Base-by-base conservation (phyloP, 73 alveolate species). In the Paraurostyla sp. region DNA sequence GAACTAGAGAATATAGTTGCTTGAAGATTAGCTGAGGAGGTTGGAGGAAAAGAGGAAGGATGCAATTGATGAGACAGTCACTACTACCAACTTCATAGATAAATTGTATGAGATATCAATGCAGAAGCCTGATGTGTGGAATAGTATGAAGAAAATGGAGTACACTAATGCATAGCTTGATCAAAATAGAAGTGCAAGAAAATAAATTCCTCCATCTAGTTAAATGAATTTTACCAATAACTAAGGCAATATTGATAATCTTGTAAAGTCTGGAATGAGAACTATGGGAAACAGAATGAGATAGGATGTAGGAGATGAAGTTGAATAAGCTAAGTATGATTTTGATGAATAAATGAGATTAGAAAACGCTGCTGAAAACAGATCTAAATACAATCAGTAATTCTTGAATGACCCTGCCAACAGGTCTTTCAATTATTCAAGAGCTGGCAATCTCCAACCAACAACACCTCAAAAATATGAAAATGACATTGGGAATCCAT, bases 81-180 rank as follows among this genome's bases (percentile, higher is more conserved):
- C 80, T 16, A 9, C 80, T 4, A 62, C 46, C 32, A 9, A 62
- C 51, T 62, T 62, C 20, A 4, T 62, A 6, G 51, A 29, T 32
- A 62, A 62, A 32, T 50, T 62, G 9, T 50, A 62, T 62, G 51
- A 29, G 16, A 27, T 62, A 4, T 29, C 80, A 62, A 62, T 62
- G 80, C 18, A 62, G 51, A 62, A 62, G 27, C 80, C 80, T 32
- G 80, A 62, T 27, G 25, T 62, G 4, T 62, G 80, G 80, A 62
- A 62, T 32, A 15, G 30, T 27, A 6, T 62, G 46, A 62, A 62
- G 30, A 13, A 15, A 16, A 7, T 25, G 30, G 80, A 62, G 30
- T 62, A 62, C 51, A 11, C 16, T 16, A 62, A 36, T 27, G 4
- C 54, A 62, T 25, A 62, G 15, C 29, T 11, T 15, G 51, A 36